These are phyloP conservation scores for Kwoniella sp. DNA, from an alignment of 768 basidiomycete species.

Conservation along the genomic window DNA sequence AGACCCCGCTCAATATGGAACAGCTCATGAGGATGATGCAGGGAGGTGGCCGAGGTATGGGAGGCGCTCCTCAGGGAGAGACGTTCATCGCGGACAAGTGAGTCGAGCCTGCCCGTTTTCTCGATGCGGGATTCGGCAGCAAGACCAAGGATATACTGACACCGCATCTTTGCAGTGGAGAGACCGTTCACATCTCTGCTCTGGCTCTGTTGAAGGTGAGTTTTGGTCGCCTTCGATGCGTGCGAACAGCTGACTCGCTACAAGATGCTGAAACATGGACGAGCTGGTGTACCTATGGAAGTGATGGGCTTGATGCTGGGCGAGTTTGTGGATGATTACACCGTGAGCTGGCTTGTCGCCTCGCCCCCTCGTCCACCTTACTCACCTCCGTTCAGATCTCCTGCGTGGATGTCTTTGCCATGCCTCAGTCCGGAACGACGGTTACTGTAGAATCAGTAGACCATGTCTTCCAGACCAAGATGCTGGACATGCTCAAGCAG, in stretches of 20 bases:
- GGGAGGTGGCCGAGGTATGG: constrained; percentile 17
- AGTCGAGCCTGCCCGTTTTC: constrained; percentile 4
- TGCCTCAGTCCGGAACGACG: constrained; percentile 97
- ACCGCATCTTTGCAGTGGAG: constrained; percentile 49
- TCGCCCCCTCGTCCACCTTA: too few species aligned
- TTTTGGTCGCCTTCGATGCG: background rate
- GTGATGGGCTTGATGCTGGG: constrained; percentile 94
- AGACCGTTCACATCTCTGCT: constrained; percentile 86
- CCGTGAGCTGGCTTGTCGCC: constrained; percentile 39
- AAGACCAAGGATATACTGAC: too few species aligned
- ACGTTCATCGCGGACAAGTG: constrained; percentile 46
- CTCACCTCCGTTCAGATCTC: constrained; percentile 30
- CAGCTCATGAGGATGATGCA: constrained; percentile 33
- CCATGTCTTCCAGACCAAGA: constrained; percentile 96
- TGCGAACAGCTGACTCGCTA: too few species aligned
- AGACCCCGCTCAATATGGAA: constrained; percentile 18
- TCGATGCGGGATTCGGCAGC: background rate
- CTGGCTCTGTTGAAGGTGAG: constrained; percentile 89
- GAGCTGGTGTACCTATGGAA: constrained; percentile 98
- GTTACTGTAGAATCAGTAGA: constrained; percentile 98
- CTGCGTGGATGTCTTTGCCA: constrained; percentile 94
- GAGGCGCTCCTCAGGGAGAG: constrained; percentile 33
- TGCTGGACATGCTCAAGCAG: constrained; percentile 99
- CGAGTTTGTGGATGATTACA: constrained; percentile 96
- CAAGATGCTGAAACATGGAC: constrained; percentile 98